Conservation (phyloP, 345 rosid species). For the Isatis tinctoria region DNA sequence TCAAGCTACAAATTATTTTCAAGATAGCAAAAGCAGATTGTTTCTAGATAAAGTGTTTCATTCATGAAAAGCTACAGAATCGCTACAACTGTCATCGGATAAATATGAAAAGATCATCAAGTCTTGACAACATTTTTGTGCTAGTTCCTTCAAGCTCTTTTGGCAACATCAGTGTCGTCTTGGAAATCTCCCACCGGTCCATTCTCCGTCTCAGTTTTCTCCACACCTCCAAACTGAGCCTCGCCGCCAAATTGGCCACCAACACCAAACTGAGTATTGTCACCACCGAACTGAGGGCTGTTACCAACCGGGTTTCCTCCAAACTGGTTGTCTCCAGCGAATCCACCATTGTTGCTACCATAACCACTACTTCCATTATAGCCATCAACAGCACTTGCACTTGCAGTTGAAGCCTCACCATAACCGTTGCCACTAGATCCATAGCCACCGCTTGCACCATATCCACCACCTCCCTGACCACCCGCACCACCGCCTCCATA, state of each 20-base stretch:
- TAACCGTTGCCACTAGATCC: slow-evolving; percentile 25
- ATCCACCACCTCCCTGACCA: slow-evolving; percentile 20
- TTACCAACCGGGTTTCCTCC: slow-evolving; percentile 16
- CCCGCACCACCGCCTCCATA: slow-evolving; percentile 23
- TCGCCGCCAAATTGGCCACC: slow-evolving; percentile 19
- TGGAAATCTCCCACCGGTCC: slow-evolving; percentile 29
- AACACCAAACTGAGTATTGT: slow-evolving; percentile 19
- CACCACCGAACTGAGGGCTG: slow-evolving; percentile 31
- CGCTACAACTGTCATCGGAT: background rate
- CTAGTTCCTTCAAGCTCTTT: slow-evolving; percentile 55
- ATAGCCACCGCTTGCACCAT: slow-evolving; percentile 25
- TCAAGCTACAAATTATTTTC: slow-evolving; percentile 20
- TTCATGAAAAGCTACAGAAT: background rate
- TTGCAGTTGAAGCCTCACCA: slow-evolving; percentile 21
- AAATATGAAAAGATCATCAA: background rate
- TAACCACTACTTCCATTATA: slow-evolving; percentile 34
- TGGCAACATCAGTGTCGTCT: slow-evolving; percentile 50
- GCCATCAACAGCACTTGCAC: slow-evolving; percentile 32
- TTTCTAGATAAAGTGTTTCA: background rate
- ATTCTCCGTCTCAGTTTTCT: slow-evolving; percentile 17
- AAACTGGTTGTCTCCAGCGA: slow-evolving; percentile 22
- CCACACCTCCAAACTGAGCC: slow-evolving; percentile 31
- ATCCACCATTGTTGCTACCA: slow-evolving; percentile 26
- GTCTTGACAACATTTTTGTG: background rate
- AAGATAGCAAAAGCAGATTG: slow-evolving; percentile 17